Percentiles rank a stretch among this genome's conserved stretches.
These are phyloP conservation scores for Trebouxia gelatinosa DNA, from an alignment of 163 green algal genomes.

Conservation along the genomic window DNA sequence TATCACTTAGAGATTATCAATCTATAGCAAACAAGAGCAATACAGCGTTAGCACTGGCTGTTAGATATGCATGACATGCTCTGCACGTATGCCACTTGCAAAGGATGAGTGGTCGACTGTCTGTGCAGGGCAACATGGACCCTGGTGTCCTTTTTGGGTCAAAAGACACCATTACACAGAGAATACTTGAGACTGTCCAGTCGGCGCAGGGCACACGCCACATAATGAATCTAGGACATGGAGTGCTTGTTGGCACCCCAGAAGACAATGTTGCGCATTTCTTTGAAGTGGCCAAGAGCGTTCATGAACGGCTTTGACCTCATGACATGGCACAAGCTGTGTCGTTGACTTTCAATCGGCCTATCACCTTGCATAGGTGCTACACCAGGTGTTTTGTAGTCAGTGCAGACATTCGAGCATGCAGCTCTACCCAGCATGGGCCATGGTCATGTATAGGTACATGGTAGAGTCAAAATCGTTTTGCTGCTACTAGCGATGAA, in stretches of 20 bases:
- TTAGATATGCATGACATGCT: conserved; percentile 1
- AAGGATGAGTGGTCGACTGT: background rate
- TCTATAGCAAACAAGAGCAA: too few relatives aligned
- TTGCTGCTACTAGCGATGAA: too few relatives aligned
- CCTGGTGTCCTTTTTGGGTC: conserved; percentile 85
- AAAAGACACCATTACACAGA: conserved; percentile 79
- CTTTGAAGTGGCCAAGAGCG: conserved; percentile 80
- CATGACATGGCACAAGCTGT: too few relatives aligned
- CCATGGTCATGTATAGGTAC: too few relatives aligned
- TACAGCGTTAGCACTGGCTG: background rate
- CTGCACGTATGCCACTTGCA: background rate
- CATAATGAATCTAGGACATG: conserved; percentile 95
- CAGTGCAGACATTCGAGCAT: too few relatives aligned
- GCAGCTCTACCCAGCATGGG: too few relatives aligned
- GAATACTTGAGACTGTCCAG: conserved; percentile 76
- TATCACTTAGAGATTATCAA: too few relatives aligned
- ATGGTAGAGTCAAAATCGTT: too few relatives aligned
- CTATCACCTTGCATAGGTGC: too few relatives aligned
- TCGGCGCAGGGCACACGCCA: conserved; percentile 75
- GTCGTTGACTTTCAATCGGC: too few relatives aligned
- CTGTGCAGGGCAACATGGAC: conserved; percentile 93
- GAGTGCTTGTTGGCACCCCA: conserved; percentile 85
- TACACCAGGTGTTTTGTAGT: too few relatives aligned
- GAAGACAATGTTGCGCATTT: conserved; percentile 91
- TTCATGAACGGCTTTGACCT: background rate